Conservation (phyloP, 1,284 basidiomycete genomes). For the Ceratobasidium sp. region DNA sequence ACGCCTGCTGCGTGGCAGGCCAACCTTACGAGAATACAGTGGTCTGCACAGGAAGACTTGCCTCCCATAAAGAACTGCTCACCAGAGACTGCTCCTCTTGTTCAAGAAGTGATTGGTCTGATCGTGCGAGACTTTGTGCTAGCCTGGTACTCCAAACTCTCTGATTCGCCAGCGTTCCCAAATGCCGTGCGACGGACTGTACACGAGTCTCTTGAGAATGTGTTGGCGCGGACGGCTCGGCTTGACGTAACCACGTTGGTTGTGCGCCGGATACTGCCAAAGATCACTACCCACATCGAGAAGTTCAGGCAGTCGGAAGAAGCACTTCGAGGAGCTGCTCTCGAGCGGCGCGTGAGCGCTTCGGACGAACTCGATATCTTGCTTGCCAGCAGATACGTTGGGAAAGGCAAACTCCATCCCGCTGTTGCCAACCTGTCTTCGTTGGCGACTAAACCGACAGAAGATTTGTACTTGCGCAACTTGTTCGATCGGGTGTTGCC, state of each 20-base stretch:
- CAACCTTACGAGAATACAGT: conserved; percentile 81
- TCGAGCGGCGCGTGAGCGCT: conserved; percentile 80
- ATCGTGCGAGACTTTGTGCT: conserved; percentile 85
- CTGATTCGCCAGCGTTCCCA: conserved; percentile 87
- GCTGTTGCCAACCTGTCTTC: conserved; percentile 88
- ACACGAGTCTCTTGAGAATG: conserved; percentile 69
- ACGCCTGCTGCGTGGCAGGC: conserved; percentile 93
- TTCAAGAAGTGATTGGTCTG: conserved; percentile 82
- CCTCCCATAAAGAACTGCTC: conserved; percentile 70
- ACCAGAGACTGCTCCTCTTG: conserved; percentile 68
- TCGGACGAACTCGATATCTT: conserved; percentile 88
- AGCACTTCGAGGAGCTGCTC: conserved; percentile 75
- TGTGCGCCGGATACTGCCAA: conserved; percentile 86
- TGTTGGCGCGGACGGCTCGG: conserved; percentile 65
- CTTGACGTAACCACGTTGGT: conserved; percentile 82
- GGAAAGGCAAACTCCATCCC: conserved; percentile 74
- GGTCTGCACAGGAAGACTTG: conserved; percentile 78
- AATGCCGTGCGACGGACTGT: conserved; percentile 81
- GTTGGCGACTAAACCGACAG: conserved; percentile 86
- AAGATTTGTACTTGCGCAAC: conserved; percentile 83
- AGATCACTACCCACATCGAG: conserved; percentile 87
- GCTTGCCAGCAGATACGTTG: conserved; percentile 79
- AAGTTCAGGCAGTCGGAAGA: conserved; percentile 93
- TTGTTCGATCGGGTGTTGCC: conserved; percentile 78
- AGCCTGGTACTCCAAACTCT: conserved; percentile 86